phyloP scores from a whole-genome alignment of 1,284 basidiomycete genomes.

The Fistulina hepatica region DNA sequence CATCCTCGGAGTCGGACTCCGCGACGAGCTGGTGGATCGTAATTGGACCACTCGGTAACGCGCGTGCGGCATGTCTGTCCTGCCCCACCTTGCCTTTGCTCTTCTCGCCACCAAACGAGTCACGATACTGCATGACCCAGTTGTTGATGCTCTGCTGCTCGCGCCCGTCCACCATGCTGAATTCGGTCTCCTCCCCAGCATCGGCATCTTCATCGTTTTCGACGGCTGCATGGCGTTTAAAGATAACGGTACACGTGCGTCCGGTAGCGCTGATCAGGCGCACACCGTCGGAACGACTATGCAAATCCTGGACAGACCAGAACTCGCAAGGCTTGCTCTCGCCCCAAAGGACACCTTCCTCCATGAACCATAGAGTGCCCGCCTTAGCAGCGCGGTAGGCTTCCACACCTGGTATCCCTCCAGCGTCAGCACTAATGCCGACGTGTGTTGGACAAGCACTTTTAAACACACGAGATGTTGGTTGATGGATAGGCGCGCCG shows the following conservation, averaged over 20 bases:
- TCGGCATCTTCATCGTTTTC: slow-evolving; percentile 26
- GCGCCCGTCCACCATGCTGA: slow-evolving; percentile 57
- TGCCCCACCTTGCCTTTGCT: slow-evolving; percentile 10
- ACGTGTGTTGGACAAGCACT: slow-evolving; percentile 32
- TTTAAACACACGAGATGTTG: slow-evolving; percentile 40
- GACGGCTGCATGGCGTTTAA: slow-evolving; percentile 34
- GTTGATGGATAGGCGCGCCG: slow-evolving; percentile 35
- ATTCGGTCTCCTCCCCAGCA: slow-evolving; percentile 46
- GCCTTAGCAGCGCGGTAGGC: slow-evolving; percentile 59
- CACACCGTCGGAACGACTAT: slow-evolving; percentile 40
- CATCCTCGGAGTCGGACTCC: slow-evolving; percentile 3
- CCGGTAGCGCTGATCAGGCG: slow-evolving; percentile 54
- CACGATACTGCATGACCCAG: slow-evolving; percentile 49
- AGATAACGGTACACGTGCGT: slow-evolving; percentile 50
- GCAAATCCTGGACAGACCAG: slow-evolving; percentile 53
- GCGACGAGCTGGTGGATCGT: background rate
- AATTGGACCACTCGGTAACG: slow-evolving; percentile 8
- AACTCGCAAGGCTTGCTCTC: slow-evolving; percentile 65
- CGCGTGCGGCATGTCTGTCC: slow-evolving; percentile 13
- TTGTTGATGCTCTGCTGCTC: slow-evolving; percentile 54
- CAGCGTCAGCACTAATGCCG: slow-evolving; percentile 25
- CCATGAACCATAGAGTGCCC: slow-evolving; percentile 62
- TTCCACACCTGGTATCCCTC: slow-evolving; percentile 47
- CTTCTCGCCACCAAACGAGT: slow-evolving; percentile 38
- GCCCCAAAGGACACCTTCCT: slow-evolving; percentile 58